Conservation (phyloP, 2,329 filamentous ascomycete genomes). For the Periconia macrospinosa region DNA sequence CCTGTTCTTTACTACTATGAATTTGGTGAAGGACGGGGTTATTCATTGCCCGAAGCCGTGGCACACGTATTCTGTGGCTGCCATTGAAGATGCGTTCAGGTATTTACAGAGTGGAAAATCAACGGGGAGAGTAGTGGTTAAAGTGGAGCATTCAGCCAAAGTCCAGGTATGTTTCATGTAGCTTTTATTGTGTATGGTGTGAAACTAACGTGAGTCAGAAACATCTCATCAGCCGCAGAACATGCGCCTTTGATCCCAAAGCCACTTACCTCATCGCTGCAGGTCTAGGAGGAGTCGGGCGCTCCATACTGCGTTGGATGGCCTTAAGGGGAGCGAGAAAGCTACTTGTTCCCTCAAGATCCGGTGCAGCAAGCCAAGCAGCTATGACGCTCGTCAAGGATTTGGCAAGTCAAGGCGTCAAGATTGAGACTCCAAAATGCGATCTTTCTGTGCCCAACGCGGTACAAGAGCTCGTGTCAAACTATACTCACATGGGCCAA, state of each 20-base stretch:
- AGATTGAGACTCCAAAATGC: constrained; percentile 15
- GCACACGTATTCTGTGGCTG: constrained; percentile 4
- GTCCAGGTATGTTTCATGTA: not conserved
- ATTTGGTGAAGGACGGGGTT: not conserved
- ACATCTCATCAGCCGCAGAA: not conserved
- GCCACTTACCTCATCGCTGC: constrained; percentile 10
- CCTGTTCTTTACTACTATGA: not conserved
- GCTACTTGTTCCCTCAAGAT: constrained; percentile 10
- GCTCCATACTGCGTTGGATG: constrained; percentile 6
- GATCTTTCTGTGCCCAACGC: constrained; percentile 15
- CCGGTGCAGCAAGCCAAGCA: not conserved
- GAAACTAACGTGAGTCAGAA: not conserved
- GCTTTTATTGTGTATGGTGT: not conserved
- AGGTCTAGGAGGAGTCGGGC: constrained; percentile 11
- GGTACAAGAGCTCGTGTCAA: constrained; percentile 6
- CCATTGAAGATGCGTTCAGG: constrained; percentile 18
- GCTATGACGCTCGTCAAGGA: constrained; percentile 8
- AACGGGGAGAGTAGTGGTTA: constrained; percentile 17
- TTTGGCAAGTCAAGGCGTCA: constrained; percentile 9
- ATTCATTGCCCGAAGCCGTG: constrained; percentile 8
- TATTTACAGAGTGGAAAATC: constrained; percentile 15
- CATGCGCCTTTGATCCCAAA: not conserved
- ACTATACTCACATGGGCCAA: constrained; percentile 15
- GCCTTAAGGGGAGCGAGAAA: constrained; percentile 1
- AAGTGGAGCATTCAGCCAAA: not conserved